Percentiles rank a stretch among this genome's conserved stretches.
Evolutionary conservation across 2,329 filamentous ascomycete species (phyloP).

Genomic region (Talaromyces pinophilus): DNA sequence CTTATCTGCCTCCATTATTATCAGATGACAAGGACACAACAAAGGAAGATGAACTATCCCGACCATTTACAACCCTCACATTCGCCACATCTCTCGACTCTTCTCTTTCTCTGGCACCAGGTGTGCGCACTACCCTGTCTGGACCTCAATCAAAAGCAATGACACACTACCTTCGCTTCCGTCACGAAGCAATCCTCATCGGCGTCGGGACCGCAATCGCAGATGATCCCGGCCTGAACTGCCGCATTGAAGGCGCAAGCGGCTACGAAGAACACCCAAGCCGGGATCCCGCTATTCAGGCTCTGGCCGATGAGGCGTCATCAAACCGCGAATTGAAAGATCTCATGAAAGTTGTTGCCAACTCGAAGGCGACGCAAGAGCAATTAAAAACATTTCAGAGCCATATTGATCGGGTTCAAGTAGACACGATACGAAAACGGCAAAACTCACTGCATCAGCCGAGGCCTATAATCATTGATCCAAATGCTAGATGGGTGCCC

Average conservation of each 20-base stretch:
- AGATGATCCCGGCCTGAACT: slow-evolving; percentile 85
- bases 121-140: slow-evolving; percentile 79
- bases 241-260: slow-evolving; percentile 65
- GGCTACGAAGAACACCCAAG: slow-evolving; percentile 38
- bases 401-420: not conserved
- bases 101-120: slow-evolving; percentile 72
- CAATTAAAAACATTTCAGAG: slow-evolving; percentile 4
- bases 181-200: slow-evolving; percentile 80
- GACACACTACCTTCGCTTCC: slow-evolving; percentile 85
- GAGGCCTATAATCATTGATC: slow-evolving; percentile 77
- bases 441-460: slow-evolving; percentile 59
- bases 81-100: slow-evolving; percentile 82
- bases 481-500: slow-evolving; percentile 68
- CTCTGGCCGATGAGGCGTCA: slow-evolving; percentile 1
- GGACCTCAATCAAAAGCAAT: slow-evolving; percentile 83
- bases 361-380: not conserved
- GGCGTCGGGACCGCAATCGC: slow-evolving; percentile 81
- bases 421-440: not conserved
- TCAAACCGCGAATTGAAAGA: slow-evolving; percentile 15
- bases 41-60: not conserved
- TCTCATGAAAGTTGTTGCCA: slow-evolving; percentile 8
- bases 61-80: slow-evolving; percentile 24
- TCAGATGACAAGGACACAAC: not conserved
- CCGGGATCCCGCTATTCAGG: not conserved
- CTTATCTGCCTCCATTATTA: slow-evolving; percentile 17